Evolutionary conservation across 2,329 filamentous ascomycete genomes (phyloP).

Genomic region (Cercospora sp.): DNA sequence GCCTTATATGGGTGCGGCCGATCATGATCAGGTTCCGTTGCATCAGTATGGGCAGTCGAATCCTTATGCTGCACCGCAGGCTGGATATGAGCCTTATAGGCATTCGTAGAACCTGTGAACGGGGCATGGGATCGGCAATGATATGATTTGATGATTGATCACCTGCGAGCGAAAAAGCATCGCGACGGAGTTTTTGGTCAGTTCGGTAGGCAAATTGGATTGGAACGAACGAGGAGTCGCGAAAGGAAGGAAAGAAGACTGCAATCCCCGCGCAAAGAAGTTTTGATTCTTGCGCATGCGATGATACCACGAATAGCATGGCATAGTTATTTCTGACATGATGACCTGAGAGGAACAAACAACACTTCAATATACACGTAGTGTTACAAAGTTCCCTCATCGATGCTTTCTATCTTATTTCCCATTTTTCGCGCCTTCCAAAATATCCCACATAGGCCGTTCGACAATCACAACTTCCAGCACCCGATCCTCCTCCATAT

Average conservation of each 20-base stretch:
- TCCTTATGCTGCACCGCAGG: conserved; percentile 42
- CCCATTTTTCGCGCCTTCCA: conserved; percentile 13
- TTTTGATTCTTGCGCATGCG: background rate
- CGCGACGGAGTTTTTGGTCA: conserved; percentile 21
- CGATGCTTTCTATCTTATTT: background rate
- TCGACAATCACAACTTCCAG: conserved; percentile 87
- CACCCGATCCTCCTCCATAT: conserved; percentile 38
- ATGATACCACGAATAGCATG: conserved; percentile 2
- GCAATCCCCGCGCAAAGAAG: background rate
- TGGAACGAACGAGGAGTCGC: background rate
- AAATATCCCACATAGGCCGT: conserved; percentile 58
- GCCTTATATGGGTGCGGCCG: conserved; percentile 41
- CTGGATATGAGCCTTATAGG: conserved; percentile 48
- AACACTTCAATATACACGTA: background rate
- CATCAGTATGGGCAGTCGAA: conserved; percentile 26
- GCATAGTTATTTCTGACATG: background rate
- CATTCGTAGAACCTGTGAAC: conserved; percentile 16
- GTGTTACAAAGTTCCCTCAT: background rate
- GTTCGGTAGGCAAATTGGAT: background rate
- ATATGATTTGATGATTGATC: background rate
- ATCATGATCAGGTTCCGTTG: conserved; percentile 36
- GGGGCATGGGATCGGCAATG: background rate
- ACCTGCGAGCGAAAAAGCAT: conserved; percentile 5
- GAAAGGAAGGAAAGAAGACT: background rate
- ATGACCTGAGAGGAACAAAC: background rate